Conservation (phyloP, 306 rosid genomes). For the Lagenaria siceraria region DNA sequence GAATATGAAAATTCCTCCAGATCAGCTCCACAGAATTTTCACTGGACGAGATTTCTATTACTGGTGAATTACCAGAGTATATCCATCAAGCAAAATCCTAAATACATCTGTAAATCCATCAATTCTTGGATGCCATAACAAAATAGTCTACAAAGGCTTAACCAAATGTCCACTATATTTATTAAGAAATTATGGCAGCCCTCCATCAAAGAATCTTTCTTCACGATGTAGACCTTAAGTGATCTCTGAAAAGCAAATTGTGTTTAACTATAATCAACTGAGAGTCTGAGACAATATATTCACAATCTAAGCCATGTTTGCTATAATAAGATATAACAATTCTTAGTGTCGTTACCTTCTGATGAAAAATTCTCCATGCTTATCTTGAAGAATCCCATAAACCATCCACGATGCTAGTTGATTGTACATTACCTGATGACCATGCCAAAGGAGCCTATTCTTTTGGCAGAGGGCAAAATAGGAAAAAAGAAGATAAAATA, state of each 20-base stretch:
- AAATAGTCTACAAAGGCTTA: background rate
- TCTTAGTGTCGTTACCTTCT: slow-evolving; percentile 36
- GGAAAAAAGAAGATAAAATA: background rate
- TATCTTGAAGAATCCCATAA: slow-evolving; percentile 89
- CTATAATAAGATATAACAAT: slow-evolving; percentile 7
- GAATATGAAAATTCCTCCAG: background rate
- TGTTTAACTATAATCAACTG: background rate
- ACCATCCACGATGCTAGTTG: slow-evolving; percentile 98
- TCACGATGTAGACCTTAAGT: background rate
- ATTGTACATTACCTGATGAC: slow-evolving; percentile 89
- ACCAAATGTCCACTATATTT: background rate
- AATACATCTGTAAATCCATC: background rate
- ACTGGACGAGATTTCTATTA: background rate
- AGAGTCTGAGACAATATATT: background rate
- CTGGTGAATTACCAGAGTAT: background rate
- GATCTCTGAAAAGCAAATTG: background rate
- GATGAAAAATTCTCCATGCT: slow-evolving; percentile 80
- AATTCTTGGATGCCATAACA: background rate
- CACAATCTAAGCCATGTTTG: background rate
- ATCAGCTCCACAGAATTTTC: background rate
- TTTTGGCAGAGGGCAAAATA: slow-evolving; percentile 29
- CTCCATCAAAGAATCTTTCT: background rate
- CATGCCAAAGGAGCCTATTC: slow-evolving; percentile 97
- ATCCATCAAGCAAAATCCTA: background rate
- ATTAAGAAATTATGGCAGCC: background rate